These are phyloP conservation scores for Triangularia setosa DNA, from an alignment of 2,329 filamentous ascomycete genomes.

Conservation along the genomic window DNA sequence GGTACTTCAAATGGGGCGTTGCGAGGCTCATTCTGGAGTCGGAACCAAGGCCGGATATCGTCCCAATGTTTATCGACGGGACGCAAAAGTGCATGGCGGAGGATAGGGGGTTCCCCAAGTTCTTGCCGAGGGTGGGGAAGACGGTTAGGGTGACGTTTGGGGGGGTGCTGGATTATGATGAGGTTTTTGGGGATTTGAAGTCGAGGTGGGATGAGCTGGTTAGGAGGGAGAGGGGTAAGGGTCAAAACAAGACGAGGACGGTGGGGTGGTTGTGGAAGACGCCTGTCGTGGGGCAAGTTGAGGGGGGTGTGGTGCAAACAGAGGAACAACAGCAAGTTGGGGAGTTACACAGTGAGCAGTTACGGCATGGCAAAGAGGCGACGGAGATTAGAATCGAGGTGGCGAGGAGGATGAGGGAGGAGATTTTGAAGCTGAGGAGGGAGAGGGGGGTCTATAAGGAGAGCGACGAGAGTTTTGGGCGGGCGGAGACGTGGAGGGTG, in stretches of 20 bases:
- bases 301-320: conserved; percentile 2
- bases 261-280: conserved; percentile 1
- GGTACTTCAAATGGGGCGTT: conserved; percentile 98
- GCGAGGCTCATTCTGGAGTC: conserved; percentile 87
- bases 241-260: background rate
- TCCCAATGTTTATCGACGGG: conserved; percentile 94
- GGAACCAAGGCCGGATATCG: conserved; percentile 79
- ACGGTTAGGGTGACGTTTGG: conserved; percentile 74
- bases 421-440: conserved; percentile 74
- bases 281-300: conserved; percentile 22
- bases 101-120: conserved; percentile 71
- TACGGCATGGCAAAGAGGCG: conserved; percentile 71
- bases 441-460: conserved; percentile 66
- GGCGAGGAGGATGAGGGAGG: conserved; percentile 69
- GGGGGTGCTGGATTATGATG: conserved; percentile 68
- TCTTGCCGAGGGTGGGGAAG: conserved; percentile 71
- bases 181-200: conserved; percentile 73
- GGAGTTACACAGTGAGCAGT: conserved; percentile 52
- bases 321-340: background rate
- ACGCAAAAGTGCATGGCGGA: conserved; percentile 87
- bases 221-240: conserved; percentile 35
- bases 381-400: conserved; percentile 74
- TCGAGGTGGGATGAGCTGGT: conserved; percentile 68
- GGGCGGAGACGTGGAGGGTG: conserved; percentile 75
- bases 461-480: conserved; percentile 70